Evolutionary conservation across 148 eudicot genomes (phyloP).

Genomic region (Limonium bicolor): DNA sequence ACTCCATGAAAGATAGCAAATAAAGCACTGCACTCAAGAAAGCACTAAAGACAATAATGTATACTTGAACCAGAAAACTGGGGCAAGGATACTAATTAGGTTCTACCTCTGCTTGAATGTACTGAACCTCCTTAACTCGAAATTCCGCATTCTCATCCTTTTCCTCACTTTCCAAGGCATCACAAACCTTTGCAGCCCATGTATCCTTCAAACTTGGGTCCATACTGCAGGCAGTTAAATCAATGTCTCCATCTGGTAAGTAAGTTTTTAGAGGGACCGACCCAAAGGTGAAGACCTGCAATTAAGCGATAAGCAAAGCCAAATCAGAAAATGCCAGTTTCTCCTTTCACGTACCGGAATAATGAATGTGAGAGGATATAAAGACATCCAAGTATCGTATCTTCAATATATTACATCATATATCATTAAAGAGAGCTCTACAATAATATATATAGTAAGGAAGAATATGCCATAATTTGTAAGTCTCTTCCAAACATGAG

Average conservation of each 20-base stretch:
- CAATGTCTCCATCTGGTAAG: slow-evolving; percentile 96
- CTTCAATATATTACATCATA: too few relatives aligned
- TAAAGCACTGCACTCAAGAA: background rate
- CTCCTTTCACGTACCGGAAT: too few relatives aligned
- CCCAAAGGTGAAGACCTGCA: slow-evolving; percentile 86
- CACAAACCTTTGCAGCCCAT: slow-evolving; percentile 76
- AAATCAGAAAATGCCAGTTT: too few relatives aligned
- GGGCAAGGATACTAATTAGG: background rate
- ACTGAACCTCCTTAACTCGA: slow-evolving; percentile 87
- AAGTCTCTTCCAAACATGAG: too few relatives aligned
- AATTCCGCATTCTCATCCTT: slow-evolving; percentile 84
- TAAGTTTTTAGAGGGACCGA: slow-evolving; percentile 95
- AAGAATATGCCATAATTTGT: too few relatives aligned
- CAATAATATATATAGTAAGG: too few relatives aligned
- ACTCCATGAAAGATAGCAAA: background rate
- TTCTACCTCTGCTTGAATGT: slow-evolving; percentile 88
- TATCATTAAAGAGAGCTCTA: too few relatives aligned
- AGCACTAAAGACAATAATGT: too few relatives aligned
- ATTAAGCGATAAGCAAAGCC: background rate
- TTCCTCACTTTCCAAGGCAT: slow-evolving; percentile 66
- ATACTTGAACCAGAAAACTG: too few relatives aligned
- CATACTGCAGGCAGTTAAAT: slow-evolving; percentile 61
- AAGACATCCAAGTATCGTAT: too few relatives aligned
- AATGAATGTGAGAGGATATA: too few relatives aligned
- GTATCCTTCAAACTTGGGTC: slow-evolving; percentile 45